Evolutionary conservation across 768 basidiomycete species (phyloP).

Genomic region (Trametes cubensis): DNA sequence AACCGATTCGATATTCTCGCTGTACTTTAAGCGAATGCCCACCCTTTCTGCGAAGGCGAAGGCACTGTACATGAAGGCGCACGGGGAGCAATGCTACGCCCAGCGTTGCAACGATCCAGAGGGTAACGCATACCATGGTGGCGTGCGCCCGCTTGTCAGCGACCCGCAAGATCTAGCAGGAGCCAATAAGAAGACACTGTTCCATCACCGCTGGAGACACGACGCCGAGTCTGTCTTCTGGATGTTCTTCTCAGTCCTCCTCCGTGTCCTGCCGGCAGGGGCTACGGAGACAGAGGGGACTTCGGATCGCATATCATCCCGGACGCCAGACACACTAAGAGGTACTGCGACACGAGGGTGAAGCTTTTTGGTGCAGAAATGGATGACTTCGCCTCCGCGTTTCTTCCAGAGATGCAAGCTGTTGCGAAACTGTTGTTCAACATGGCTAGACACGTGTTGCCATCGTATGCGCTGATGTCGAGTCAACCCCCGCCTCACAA

Average conservation of each 20-base stretch:
- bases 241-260: slow-evolving; percentile 1
- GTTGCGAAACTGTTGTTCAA: not conserved
- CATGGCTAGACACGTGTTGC: not conserved
- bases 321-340: too few species aligned
- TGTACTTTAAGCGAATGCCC: slow-evolving; percentile 9
- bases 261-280: not conserved
- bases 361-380: too few species aligned
- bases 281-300: too few species aligned
- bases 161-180: too few species aligned
- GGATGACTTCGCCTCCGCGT: too few species aligned
- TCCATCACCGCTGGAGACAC: slow-evolving; percentile 10
- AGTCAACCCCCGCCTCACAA: not conserved
- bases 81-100: slow-evolving; percentile 9
- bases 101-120: slow-evolving; percentile 1
- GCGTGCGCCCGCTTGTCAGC: not conserved
- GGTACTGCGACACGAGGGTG: too few species aligned
- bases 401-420: too few species aligned
- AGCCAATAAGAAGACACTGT: not conserved
- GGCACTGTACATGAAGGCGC: slow-evolving; percentile 1
- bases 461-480: not conserved
- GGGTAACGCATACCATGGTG: not conserved
- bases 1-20: not conserved
- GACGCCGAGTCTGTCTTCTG: slow-evolving; percentile 21
- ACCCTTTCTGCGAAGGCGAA: not conserved
- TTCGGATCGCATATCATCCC: too few species aligned